Conservation (phyloP, 2,329 filamentous ascomycete genomes). For the Aspergillus versicolor region DNA sequence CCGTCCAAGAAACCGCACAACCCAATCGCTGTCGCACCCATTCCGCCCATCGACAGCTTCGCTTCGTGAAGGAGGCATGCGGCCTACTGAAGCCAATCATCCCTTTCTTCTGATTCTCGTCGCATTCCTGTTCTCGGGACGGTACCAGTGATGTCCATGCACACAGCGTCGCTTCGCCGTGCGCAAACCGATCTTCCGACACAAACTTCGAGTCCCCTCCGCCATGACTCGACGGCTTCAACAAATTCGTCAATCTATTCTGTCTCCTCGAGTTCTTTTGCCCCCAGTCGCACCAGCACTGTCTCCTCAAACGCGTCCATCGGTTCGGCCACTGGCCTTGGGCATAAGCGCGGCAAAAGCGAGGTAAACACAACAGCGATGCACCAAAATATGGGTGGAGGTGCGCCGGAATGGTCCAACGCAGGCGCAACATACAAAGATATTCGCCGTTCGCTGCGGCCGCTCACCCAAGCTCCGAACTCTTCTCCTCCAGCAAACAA, state of each 20-base stretch:
- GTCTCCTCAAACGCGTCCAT: conserved; percentile 72
- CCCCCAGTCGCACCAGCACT: conserved; percentile 64
- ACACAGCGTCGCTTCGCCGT: conserved; percentile 36
- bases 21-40: conserved; percentile 4
- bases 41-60: conserved; percentile 23
- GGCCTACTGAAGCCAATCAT: conserved; percentile 32
- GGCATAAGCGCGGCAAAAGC: conserved; percentile 74
- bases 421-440: conserved; percentile 69
- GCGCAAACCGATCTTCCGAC: conserved; percentile 41
- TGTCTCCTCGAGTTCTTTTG: conserved; percentile 47
- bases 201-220: conserved; percentile 47
- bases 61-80: conserved; percentile 40
- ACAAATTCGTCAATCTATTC: conserved; percentile 56
- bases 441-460: conserved; percentile 74
- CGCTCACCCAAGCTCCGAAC: conserved; percentile 66
- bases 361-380: conserved; percentile 63
- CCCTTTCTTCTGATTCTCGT: conserved; percentile 25
- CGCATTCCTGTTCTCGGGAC: conserved; percentile 29
- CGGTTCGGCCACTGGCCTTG: conserved; percentile 47
- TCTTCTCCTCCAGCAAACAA: conserved; percentile 40
- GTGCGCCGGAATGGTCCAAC: conserved; percentile 33
- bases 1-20: conserved; percentile 12
- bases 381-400: conserved; percentile 30
- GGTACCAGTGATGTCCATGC: conserved; percentile 40
- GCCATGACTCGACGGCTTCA: conserved; percentile 57